These are phyloP conservation scores for Geosmithia morbida DNA, from an alignment of 2,329 filamentous ascomycete species.

Conservation along the genomic window DNA sequence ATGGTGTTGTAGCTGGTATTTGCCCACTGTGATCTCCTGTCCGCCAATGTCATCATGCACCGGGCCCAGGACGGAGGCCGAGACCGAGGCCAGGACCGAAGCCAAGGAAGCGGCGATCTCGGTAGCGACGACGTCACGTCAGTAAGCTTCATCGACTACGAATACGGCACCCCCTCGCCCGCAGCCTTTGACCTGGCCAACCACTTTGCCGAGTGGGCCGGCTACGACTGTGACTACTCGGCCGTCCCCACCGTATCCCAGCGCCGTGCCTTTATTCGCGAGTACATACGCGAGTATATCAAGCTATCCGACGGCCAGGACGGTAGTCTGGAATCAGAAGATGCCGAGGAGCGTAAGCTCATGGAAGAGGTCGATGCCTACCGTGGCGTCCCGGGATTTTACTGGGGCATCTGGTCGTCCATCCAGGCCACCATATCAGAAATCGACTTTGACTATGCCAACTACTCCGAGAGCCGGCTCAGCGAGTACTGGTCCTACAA, in stretches of 20 bases:
- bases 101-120: slow-evolving; percentile 7
- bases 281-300: slow-evolving; percentile 70
- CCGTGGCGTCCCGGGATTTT: slow-evolving; percentile 79
- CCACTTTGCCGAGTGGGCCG: slow-evolving; percentile 97
- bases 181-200: slow-evolving; percentile 95
- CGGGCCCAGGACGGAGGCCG: slow-evolving; percentile 2
- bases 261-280: slow-evolving; percentile 65
- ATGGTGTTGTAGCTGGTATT: slow-evolving; percentile 55
- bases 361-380: slow-evolving; percentile 74
- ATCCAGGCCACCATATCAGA: slow-evolving; percentile 90
- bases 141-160: slow-evolving; percentile 86
- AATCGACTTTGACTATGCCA: slow-evolving; percentile 94
- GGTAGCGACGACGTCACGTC: slow-evolving; percentile 17
- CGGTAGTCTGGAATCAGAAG: slow-evolving; percentile 43
- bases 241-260: slow-evolving; percentile 67
- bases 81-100: too few species aligned
- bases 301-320: slow-evolving; percentile 25
- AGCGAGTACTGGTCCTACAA: slow-evolving; percentile 93
- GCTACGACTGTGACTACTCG: slow-evolving; percentile 85
- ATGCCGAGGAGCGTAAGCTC: slow-evolving; percentile 54
- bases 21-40: slow-evolving; percentile 90
- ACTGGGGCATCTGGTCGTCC: slow-evolving; percentile 87
- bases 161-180: slow-evolving; percentile 88
- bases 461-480: slow-evolving; percentile 73
- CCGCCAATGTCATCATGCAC: slow-evolving; percentile 86